Evolutionary conservation across 805 yeast species (phyloP), one percentile per base, ranked within the genome.

Genomic region (Ogataea angusta): DNA sequence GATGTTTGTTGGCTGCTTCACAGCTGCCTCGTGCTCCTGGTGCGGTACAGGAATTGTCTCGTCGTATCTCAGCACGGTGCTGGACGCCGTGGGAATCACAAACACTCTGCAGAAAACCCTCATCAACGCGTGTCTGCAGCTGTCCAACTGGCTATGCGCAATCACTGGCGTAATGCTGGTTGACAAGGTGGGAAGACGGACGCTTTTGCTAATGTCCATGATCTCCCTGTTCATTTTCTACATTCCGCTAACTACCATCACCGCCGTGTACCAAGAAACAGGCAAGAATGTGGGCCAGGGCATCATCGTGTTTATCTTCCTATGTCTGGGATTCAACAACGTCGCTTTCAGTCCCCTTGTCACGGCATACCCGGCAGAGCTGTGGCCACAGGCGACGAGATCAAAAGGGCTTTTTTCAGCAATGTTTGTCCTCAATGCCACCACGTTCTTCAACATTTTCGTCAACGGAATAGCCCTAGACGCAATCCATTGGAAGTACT

Each of bases 361-460:
- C 35, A 63, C 59, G 49, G 52, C 72, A 29, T 75, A 73, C 49
- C 42, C 51, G 1, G 53, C 67, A 28, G 72, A 79, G 55, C 70
- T 77, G 10, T 80, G 75, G 59, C 78, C 77, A 27, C 64, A 75
- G 49, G 68, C 72, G 41, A 69, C 80, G 30, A 72, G 85, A 61
- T 72, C 83, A 10, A 66, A 75, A 46, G 85, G 85, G 46, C 77
- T 79, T 78, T 72, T 84, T 23, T 39, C 48, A 8, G 46, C 45
- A 14, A 37, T 42, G 34, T 42, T 48, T 27, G 40, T 35, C 23
- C 25, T 40, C 26, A 40, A 53, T 25, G 43, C 42, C 15, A 39
- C 48, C 15, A 39, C 42, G 22, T 40, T 57, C 30, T 46, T 52
- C 50, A 52, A 49, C 26, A 46, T 48, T 10, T 55, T 51, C 27